Base-by-base conservation (phyloP, 345 rosid species). In the Syzygium jambos region DNA sequence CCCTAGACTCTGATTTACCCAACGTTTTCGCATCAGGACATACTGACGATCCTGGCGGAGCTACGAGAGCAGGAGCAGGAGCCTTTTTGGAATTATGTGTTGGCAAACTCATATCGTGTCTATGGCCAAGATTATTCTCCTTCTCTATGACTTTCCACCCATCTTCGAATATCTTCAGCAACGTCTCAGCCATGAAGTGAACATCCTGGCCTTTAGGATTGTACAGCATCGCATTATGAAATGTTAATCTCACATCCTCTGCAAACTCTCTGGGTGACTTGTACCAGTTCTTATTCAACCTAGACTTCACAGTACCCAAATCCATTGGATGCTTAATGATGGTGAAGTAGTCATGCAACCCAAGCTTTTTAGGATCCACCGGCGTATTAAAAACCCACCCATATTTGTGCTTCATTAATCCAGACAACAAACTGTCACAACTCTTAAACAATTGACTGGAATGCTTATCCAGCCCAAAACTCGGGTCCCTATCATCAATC, bases 241-340 rank as follows among this genome's bases (percentile, higher is more conserved):
- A 96, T 27, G 99, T 95, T 85, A 96, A 94, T 86, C 95, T 95
- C 87, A 97, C 96, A 85, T 97, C 99, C 85, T 95, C 95, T 5
- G 96, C 97, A 91, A 97, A 96, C 85, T 93, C 96, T 91, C 85
- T 88, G 0, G 98, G 93, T 2, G 97, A 93, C 90, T 95, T 92
- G 85, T 96, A 97, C 94, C 85, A 90, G 68, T 91, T 93, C 88
- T 93, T 93, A 85, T 89, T 91, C 94, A 95, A 89, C 92, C 92
- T 94, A 89, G 85, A 90, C 91, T 93, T 94, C 88, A 97, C 97
- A 0, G 98, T 94, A 21, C 98, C 98, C 89, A 97, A 93, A 95
- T 97, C 99, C 99, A 97, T 97, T 2, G 98, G 99, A 85, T 92
- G 94, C 92, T 94, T 94, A 85, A 97, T 88, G 68, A 96, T 95